Base-by-base conservation (phyloP, 2,329 filamentous ascomycete genomes). In the Rugonectria rugulosa region DNA sequence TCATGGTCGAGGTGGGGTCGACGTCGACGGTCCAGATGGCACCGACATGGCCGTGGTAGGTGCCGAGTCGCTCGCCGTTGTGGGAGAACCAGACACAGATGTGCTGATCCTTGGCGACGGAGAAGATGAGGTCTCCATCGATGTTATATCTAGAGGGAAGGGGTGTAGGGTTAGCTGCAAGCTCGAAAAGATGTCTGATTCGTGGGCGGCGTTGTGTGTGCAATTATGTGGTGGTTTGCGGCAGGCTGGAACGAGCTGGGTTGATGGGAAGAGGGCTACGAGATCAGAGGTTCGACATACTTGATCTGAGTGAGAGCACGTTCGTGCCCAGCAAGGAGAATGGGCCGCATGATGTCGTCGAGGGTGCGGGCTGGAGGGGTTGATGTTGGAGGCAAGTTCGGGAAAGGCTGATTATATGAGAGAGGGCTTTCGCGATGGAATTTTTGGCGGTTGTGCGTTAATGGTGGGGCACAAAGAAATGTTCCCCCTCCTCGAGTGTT, bases 1-100 rank as follows among this genome's bases (percentile, higher is more conserved):
- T 88, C 72, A 99, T 86, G 70, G 90, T 91, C 63, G 89, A 91
- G 70, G 92, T 92, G 64, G 94, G 93, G 80, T 97, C 91, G 72
- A 97, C 89, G 74, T 99, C 95, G 77, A 99, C 90, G 61, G 95
- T 97, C 95, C 95, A 99, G 81, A 99, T 90, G 70, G 95, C 94
- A 79, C 95, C 95, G 77, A 96, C 90, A 80, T 99, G 95, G 76
- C 95, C 95, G 74, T 91, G 88, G 81, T 98, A 99, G 69, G 94
- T 95, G 71, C 95, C 95, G 70, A 98, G 85, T 71, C 95, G 90
- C 83, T 99, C 95, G 80, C 95, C 95, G 78, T 99, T 99, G 81
- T 96, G 92, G 64, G 92, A 89, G 80, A 87, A 98, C 95, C 95
- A 99, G 64, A 87, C 94, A 83, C 94, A 97, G 71, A 97, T 92